Conservation (phyloP, 257 asterid species). For the Jacaranda mimosifolia region DNA sequence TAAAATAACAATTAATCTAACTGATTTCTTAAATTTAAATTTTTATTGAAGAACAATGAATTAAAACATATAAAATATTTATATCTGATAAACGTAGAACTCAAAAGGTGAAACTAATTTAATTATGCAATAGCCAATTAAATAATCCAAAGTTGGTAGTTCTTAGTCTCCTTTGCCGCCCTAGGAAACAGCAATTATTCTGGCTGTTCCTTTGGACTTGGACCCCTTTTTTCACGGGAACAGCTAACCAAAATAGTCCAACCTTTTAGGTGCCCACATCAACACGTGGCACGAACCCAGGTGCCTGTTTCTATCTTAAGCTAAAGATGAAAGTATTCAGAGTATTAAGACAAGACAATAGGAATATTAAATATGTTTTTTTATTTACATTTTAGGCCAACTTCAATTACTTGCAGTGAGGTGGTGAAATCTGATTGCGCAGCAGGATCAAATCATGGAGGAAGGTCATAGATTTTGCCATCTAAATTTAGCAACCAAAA, state of each 20-base stretch:
- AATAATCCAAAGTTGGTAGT: conserved; percentile 39
- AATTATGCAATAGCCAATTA: conserved; percentile 6
- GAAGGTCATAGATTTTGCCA: conserved; percentile 30
- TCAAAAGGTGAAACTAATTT: too few species aligned
- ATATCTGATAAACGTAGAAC: too few species aligned
- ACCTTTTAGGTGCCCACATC: conserved; percentile 18
- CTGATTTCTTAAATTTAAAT: too few species aligned
- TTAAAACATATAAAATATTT: too few species aligned
- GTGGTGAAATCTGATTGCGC: conserved; percentile 29
- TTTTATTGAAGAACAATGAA: too few species aligned
- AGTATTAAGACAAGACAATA: conserved; percentile 19
- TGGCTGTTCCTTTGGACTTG: conserved; percentile 22
- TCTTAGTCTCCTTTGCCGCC: conserved; percentile 22
- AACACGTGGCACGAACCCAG: conserved; percentile 47
- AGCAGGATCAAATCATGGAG: conserved; percentile 9
- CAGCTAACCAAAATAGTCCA: conserved; percentile 35
- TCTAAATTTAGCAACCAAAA: conserved; percentile 40
- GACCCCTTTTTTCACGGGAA: conserved; percentile 12
- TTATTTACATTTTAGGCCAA: background rate
- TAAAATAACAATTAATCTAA: too few species aligned
- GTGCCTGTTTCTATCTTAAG: conserved; percentile 38
- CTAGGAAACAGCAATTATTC: conserved; percentile 28
- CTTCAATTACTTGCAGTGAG: background rate
- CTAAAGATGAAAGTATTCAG: conserved; percentile 35
- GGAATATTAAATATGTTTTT: conserved; percentile 19